Conservation (phyloP, 2,329 filamentous ascomycete genomes). For the Talaromyces sp. region DNA sequence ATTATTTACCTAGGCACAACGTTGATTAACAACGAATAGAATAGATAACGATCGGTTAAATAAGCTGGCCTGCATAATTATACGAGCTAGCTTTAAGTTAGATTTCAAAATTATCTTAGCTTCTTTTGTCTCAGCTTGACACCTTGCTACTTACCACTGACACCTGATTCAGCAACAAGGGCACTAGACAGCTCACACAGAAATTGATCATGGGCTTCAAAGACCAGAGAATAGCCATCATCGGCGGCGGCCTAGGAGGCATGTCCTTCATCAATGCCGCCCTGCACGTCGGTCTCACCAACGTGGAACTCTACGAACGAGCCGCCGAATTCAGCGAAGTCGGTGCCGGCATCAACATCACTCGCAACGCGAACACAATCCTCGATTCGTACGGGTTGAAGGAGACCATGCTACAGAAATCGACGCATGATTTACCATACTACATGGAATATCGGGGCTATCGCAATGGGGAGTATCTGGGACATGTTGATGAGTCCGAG, state of each 20-base stretch:
- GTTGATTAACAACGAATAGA: background rate
- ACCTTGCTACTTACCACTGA: background rate
- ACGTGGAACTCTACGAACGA: slow-evolving; percentile 38
- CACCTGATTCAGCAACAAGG: background rate
- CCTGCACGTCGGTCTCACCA: slow-evolving; percentile 31
- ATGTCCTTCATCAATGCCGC: background rate
- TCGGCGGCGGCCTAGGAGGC: slow-evolving; percentile 27
- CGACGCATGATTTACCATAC: slow-evolving; percentile 30
- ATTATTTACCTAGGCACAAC: background rate
- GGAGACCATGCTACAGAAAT: slow-evolving; percentile 34
- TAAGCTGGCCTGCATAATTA: background rate
- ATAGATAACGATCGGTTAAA: background rate
- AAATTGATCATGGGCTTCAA: slow-evolving; percentile 26
- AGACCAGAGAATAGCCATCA: slow-evolving; percentile 31
- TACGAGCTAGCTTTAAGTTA: background rate
- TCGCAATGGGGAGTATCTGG: slow-evolving; percentile 28
- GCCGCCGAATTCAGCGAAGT: slow-evolving; percentile 37
- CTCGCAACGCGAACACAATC: slow-evolving; percentile 35
- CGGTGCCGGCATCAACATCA: slow-evolving; percentile 39
- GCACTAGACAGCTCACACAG: background rate
- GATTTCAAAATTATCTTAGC: background rate
- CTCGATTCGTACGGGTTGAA: slow-evolving; percentile 32
- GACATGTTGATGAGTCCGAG: slow-evolving; percentile 30
- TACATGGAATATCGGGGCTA: slow-evolving; percentile 34
- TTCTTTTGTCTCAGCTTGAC: background rate